Evolutionary conservation across 306 rosid species (phyloP).

Genomic region (Mucuna pruriens): DNA sequence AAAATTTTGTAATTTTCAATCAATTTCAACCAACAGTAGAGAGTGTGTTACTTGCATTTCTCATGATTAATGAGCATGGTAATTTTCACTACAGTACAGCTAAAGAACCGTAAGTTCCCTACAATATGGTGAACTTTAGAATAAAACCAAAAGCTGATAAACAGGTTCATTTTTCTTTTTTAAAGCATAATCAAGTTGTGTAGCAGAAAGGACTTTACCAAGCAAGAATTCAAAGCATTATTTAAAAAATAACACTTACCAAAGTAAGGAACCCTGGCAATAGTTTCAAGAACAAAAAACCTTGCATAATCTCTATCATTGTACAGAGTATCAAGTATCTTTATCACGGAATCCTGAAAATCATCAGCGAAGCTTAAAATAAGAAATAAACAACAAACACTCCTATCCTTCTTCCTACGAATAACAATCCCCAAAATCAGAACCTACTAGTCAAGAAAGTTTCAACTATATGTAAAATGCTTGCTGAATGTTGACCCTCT

Average conservation of each 20-base stretch:
- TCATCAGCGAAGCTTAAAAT: conserved; percentile 25
- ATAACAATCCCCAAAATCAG: conserved; percentile 3
- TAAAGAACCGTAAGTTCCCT: conserved; percentile 1
- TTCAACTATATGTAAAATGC: neutral
- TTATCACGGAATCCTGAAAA: conserved; percentile 89
- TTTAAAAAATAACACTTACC: conserved; percentile 55
- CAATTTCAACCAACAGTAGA: too few relatives aligned
- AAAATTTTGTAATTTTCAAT: too few relatives aligned
- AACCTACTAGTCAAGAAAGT: neutral
- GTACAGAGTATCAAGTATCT: conserved; percentile 80
- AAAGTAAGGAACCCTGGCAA: conserved; percentile 98
- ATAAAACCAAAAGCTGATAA: conserved; percentile 24
- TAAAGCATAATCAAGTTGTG: neutral
- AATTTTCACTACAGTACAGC: conserved; percentile 13
- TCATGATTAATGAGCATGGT: neutral
- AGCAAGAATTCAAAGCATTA: neutral
- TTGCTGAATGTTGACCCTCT: neutral
- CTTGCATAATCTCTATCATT: conserved; percentile 84
- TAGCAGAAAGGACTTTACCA: neutral
- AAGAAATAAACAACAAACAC: conserved; percentile 11
- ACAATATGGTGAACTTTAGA: neutral
- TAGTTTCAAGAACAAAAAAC: conserved; percentile 94
- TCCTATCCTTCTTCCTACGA: neutral
- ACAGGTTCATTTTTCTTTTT: neutral
- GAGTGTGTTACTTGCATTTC: too few relatives aligned